Percentiles rank a stretch among this genome's conserved stretches.
These are phyloP conservation scores for Neurospora discreta DNA, from an alignment of 495 filamentous ascomycete species.

Conservation along the genomic window DNA sequence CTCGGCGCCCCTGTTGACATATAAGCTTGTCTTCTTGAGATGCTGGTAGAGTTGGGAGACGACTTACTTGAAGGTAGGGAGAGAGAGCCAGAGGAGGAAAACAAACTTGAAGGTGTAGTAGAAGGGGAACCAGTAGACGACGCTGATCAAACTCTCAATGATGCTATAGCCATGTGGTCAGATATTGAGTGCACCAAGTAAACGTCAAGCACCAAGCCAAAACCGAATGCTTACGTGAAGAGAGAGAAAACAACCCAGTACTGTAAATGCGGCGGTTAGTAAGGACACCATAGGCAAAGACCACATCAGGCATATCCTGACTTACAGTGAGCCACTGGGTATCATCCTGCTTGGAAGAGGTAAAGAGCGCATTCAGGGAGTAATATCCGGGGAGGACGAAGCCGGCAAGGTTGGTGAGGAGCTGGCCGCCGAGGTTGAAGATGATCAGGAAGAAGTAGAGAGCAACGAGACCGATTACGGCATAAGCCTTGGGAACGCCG, in stretches of 20 bases:
- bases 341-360: constrained; percentile 68
- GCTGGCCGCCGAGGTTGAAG: constrained; percentile 96
- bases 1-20: constrained; percentile 66
- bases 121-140: constrained; percentile 99
- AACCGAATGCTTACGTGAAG: constrained; percentile 50
- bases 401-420: constrained; percentile 92
- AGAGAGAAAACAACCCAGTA: constrained; percentile 97
- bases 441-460: constrained; percentile 98
- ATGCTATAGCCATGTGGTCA: constrained; percentile 37
- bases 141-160: constrained; percentile 82
- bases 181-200: neutral
- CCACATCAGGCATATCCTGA: neutral
- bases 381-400: constrained; percentile 95
- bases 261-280: constrained; percentile 37
- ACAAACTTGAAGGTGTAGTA: constrained; percentile 99
- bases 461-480: constrained; percentile 69
- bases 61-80: constrained; percentile 82
- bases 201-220: neutral
- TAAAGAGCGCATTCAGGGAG: constrained; percentile 84
- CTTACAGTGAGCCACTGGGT: constrained; percentile 71
- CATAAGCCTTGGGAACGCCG: constrained; percentile 90
- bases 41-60: neutral
- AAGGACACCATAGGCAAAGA: neutral
- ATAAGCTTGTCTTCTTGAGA: neutral
- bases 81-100: constrained; percentile 91